Base-by-base conservation (phyloP, 2,329 filamentous ascomycete species). In the Grosmannia huntii region DNA sequence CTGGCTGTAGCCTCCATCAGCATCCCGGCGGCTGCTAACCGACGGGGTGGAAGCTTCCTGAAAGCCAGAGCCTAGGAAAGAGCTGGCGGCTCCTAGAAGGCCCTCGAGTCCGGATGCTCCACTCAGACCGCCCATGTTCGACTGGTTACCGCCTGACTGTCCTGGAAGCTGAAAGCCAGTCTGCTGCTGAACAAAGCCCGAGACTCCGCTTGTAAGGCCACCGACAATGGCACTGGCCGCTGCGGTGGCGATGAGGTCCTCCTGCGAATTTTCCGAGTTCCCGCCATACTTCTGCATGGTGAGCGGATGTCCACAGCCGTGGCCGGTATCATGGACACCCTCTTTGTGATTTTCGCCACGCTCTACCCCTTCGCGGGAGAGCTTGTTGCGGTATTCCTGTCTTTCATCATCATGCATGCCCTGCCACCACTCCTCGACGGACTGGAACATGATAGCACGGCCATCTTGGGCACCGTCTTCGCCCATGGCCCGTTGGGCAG, bases 281-380 rank as follows among this genome's bases (percentile, higher is more conserved):
- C 73, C 71, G 25, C 64, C 64, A 60, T 79, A 82, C 71, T 87
- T 90, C 62, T 84, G 83, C 81, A 95, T 87, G 62, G 84, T 81
- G 12, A 96, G 76, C 71, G 90, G 90, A 60, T 88, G 84, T 61
- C 74, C 76, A 67, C 90, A 95, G 56, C 90, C 90, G 68, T 96
- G 89, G 14, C 91, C 91, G 56, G 81, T 85, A 70, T 96, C 90
- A 19, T 90, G 73, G 12, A 92, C 86, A 31, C 89, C 89, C 65
- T 89, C 84, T 71, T 89, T 92, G 73, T 96, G 91, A 71, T 96
- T 96, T 61, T 85, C 78, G 19, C 88, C 88, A 53, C 82, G 76
- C 68, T 84, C 70, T 55, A 96, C 89, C 60, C 92, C 91, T 0
- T 86, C 77, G 21, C 89, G 84, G 65, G 85, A 89, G 52, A 96